phyloP scores from a whole-genome alignment of 495 filamentous ascomycete genomes.

The Talaromyces ruber region DNA sequence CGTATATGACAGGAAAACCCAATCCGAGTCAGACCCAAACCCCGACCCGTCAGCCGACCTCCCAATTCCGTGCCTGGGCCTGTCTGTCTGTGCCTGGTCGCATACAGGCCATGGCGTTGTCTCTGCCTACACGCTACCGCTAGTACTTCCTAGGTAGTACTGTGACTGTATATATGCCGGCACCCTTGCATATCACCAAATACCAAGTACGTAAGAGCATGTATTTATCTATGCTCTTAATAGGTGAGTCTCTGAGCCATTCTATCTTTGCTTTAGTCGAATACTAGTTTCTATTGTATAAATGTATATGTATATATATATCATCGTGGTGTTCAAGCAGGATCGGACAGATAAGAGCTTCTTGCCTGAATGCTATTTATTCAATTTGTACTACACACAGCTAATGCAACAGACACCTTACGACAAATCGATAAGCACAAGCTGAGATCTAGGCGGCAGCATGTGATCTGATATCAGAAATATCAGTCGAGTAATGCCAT shows the following conservation, averaged over 20 bases:
- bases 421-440: neutral
- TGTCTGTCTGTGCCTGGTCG: neutral
- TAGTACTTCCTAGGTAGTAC: neutral
- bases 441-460: neutral
- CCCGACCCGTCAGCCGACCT: neutral
- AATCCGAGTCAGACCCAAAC: neutral
- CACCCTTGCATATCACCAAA: neutral
- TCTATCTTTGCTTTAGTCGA: neutral
- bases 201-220: neutral
- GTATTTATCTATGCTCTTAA: neutral
- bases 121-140: neutral
- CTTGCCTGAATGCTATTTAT: too few species aligned
- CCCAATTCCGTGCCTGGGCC: neutral
- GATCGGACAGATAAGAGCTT: neutral
- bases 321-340: too few species aligned
- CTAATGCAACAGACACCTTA: neutral
- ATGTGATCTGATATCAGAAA: neutral
- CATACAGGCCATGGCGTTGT: neutral
- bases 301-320: too few species aligned
- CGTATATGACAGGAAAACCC: neutral
- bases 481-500: neutral
- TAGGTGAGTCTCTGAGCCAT: neutral
- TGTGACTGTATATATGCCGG: neutral
- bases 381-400: neutral
- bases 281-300: neutral